Evolutionary conservation across 169 alveolate species (phyloP).

Genomic region (Plasmodium inui): DNA sequence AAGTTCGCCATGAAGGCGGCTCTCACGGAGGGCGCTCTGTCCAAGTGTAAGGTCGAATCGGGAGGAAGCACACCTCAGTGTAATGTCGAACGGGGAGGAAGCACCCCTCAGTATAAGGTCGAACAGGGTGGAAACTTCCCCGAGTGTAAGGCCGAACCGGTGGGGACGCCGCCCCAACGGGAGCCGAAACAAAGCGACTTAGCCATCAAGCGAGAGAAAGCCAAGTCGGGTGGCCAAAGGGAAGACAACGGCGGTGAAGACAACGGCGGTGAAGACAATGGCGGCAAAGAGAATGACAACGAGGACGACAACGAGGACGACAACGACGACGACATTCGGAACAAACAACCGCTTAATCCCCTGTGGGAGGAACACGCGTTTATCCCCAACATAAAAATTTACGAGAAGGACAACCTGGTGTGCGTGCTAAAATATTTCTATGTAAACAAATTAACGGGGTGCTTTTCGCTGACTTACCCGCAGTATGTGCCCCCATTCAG

Average conservation of each 20-base stretch:
- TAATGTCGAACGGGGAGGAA: background rate
- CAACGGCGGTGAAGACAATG: too few species aligned
- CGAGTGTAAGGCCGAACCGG: background rate
- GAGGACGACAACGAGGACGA: background rate
- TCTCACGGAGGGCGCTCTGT: background rate
- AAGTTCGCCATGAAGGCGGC: background rate
- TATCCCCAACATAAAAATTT: constrained; percentile 62
- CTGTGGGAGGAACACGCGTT: constrained; percentile 71
- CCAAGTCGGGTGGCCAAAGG: background rate
- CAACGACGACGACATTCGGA: constrained; percentile 12
- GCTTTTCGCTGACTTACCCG: constrained; percentile 57
- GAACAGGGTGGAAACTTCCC: too few species aligned
- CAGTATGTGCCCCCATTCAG: constrained; percentile 64
- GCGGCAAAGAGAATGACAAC: too few species aligned
- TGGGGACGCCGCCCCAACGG: background rate
- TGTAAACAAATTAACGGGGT: constrained; percentile 58
- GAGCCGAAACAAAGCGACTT: background rate
- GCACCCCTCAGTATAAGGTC: too few species aligned
- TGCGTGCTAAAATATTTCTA: constrained; percentile 65
- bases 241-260: background rate
- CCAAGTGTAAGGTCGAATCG: background rate
- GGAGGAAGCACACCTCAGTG: background rate
- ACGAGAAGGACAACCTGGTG: constrained; percentile 25
- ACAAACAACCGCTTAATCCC: constrained; percentile 52
- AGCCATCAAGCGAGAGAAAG: background rate